Evolutionary conservation across 345 rosid genomes (phyloP), one percentile per base, ranked within the genome.

Genomic region (Mercurialis annua): DNA sequence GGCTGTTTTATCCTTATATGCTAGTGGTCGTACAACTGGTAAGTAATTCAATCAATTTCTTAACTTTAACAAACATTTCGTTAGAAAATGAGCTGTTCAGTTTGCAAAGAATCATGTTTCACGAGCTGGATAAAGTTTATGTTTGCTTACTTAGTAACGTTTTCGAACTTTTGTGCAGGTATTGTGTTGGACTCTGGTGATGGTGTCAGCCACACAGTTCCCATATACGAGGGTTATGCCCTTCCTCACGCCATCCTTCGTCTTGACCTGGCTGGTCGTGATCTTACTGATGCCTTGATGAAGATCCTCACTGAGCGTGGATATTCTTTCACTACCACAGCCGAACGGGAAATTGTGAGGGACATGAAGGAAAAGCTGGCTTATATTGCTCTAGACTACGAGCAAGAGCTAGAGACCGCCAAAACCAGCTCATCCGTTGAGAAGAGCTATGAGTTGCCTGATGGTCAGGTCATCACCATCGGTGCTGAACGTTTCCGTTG

Each of bases 1-100:
- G 80, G 98, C 93, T n/a, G 98, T 92, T 43, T 87, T 92, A 50
- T 91, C 97, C 42, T 82, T 88, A 71, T 91, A 91, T 74, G 97
- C 97, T 29, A 92, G 98, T 80, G 96, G 98, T 61, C 98, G 98
- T 73, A 92, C 98, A 26, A 92, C 98, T 2, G 96, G 97, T 90
- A 72, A 79, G 92, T 66, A 9, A 7, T 56, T 11, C n/a, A 30
- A 60, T 30, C 18, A 10, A 55, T 26, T 43, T 30, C 11, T 12
- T 27, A 8, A 9, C 23, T 42, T 40, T 10, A 40, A 15, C 20
- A 42, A 51, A 30, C 6, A 18, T 23, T 51, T 24, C 10, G 26
- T 36, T 38, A 36, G 69, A 17, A 53, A 18, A 24, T 42, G 10
- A 1, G 15, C n/a, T 14, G n/a, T 12, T 59, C 27, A 18, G 20